A percentile compares a stretch with the other conserved stretches of the same genome.
Evolutionary conservation across 768 basidiomycete species (phyloP).

Genomic region (Suillus bovinus): DNA sequence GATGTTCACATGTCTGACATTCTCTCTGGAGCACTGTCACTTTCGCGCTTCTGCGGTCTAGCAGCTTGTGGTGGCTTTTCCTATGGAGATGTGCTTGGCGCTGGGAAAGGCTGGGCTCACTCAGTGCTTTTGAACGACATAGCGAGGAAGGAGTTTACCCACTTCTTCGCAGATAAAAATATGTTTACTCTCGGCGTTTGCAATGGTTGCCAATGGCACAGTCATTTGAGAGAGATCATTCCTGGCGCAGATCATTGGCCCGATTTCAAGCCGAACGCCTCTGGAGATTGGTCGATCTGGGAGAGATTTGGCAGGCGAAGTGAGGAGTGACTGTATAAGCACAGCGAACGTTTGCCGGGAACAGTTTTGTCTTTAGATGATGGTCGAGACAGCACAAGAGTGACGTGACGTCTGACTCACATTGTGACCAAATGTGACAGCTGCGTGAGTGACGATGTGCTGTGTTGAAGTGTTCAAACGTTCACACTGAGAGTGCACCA

Average conservation of each 20-base stretch:
- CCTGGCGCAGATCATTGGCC: constrained; percentile 90
- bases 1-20: constrained; percentile 99
- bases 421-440: neutral
- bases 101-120: constrained; percentile 97
- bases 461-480: no score
- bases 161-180: constrained; percentile 78
- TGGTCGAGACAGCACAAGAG: neutral
- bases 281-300: no score
- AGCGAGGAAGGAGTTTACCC: constrained; percentile 74
- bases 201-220: constrained; percentile 98
- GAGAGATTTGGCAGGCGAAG: no score
- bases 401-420: neutral
- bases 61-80: constrained; percentile 99
- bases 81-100: constrained; percentile 96
- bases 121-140: constrained; percentile 83
- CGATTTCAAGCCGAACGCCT: constrained; percentile 83
- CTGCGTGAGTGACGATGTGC: neutral
- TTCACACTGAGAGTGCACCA: constrained; percentile 1
- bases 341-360: no score
- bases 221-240: constrained; percentile 82
- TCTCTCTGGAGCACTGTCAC: constrained; percentile 63
- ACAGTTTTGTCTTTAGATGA: neutral
- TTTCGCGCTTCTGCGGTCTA: constrained; percentile 78
- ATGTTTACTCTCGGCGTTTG: constrained; percentile 94
- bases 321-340: neutral